A percentile compares a stretch with the other conserved stretches of the same genome.
These are phyloP conservation scores for Jasminum sambac DNA, from an alignment of 257 asterid species.

Conservation along the genomic window DNA sequence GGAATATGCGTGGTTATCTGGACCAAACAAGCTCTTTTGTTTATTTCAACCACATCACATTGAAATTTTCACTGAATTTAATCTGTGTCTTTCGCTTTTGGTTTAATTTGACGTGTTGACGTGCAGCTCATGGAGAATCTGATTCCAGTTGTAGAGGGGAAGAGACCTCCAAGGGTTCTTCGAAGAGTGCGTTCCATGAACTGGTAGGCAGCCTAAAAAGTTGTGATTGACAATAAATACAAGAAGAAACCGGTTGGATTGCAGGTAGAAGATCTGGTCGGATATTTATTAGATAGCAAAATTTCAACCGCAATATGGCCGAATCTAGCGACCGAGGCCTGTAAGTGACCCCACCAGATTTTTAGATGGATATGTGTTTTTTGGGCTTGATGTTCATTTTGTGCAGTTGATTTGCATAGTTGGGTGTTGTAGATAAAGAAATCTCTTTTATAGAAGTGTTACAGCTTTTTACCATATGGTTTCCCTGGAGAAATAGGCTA, in stretches of 20 bases:
- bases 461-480: not conserved
- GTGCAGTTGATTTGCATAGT: slow-evolving; percentile 20
- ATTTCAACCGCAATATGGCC: slow-evolving; percentile 3
- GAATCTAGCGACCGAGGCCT: slow-evolving; percentile 1
- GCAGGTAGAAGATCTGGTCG: not conserved
- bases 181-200: slow-evolving; percentile 47
- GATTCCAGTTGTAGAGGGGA: slow-evolving; percentile 58
- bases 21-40: too few species aligned
- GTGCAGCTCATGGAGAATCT: slow-evolving; percentile 62
- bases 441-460: not conserved
- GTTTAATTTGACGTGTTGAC: slow-evolving; percentile 11
- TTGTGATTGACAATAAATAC: slow-evolving; percentile 8
- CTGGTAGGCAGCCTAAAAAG: slow-evolving; percentile 39
- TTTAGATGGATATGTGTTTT: not conserved
- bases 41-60: not conserved
- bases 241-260: slow-evolving; percentile 19
- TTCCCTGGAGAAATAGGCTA: not conserved
- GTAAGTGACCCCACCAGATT: not conserved
- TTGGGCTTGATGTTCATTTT: not conserved
- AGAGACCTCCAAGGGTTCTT: slow-evolving; percentile 49
- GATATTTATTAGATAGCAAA: slow-evolving; percentile 12
- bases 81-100: not conserved
- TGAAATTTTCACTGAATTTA: not conserved
- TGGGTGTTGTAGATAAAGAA: slow-evolving; percentile 22
- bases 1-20: too few species aligned